Percentiles rank a stretch among this genome's conserved stretches.
Conservation (phyloP, 2,329 filamentous ascomycete species). For the Paecilomyces fulvus region DNA sequence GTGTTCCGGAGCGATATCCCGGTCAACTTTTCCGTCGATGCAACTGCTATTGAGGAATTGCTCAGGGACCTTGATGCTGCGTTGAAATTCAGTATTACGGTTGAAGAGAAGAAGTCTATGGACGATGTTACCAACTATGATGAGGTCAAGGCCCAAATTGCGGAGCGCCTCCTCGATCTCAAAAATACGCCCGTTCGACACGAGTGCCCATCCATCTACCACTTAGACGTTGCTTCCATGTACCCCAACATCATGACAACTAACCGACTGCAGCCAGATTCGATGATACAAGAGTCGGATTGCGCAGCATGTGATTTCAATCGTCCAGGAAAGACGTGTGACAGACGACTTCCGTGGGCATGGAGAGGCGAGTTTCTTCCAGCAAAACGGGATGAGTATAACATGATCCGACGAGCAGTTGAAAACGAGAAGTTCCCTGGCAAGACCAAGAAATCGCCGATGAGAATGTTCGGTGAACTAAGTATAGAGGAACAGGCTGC, state of each 20-base stretch:
- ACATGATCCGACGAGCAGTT: conserved; percentile 90
- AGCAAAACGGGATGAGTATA: conserved; percentile 95
- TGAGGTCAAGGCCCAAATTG: conserved; percentile 76
- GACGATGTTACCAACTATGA: conserved; percentile 75
- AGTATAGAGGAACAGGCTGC: conserved; percentile 70
- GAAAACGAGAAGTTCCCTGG: conserved; percentile 90
- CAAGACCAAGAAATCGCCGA: conserved; percentile 60
- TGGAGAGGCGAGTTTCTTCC: conserved; percentile 98
- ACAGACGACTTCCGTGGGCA: conserved; percentile 87
- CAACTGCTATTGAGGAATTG: conserved; percentile 81
- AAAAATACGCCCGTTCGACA: conserved; percentile 75
- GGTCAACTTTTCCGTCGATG: conserved; percentile 85
- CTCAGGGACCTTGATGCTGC: conserved; percentile 79
- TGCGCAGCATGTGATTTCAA: conserved; percentile 99
- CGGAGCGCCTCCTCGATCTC: conserved; percentile 58
- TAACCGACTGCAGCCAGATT: conserved; percentile 92
- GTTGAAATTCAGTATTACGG: conserved; percentile 74
- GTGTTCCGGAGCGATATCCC: conserved; percentile 96
- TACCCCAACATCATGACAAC: conserved; percentile 99
- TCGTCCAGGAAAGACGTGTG: conserved; percentile 90
- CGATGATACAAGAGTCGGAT: conserved; percentile 95
- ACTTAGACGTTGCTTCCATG: conserved; percentile 98
- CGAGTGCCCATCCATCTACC: conserved; percentile 88
- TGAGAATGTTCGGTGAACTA: conserved; percentile 72
- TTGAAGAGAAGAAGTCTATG: conserved; percentile 75